These are phyloP conservation scores for Geranium rotundifolium DNA, from an alignment of 345 rosid genomes.

Conservation along the genomic window DNA sequence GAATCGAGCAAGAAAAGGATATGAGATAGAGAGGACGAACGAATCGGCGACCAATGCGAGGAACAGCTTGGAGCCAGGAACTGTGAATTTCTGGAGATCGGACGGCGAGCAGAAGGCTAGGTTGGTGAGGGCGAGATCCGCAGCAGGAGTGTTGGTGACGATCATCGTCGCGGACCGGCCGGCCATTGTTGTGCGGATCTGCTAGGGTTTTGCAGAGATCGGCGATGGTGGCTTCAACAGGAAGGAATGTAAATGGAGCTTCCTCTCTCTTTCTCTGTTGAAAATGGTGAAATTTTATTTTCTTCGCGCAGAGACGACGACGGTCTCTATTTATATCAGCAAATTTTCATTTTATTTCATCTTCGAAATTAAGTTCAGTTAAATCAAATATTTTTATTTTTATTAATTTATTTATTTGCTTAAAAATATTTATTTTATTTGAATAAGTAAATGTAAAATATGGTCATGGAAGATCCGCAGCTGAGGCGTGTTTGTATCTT, in stretches of 20 bases:
- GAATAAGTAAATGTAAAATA: no score
- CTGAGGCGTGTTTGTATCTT: background rate
- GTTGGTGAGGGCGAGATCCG: slow-evolving; percentile 81
- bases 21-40: slow-evolving; percentile 60
- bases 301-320: background rate
- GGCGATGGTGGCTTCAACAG: background rate
- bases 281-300: no score
- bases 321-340: background rate
- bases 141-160: slow-evolving; percentile 61
- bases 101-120: slow-evolving; percentile 78
- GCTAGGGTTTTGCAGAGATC: background rate
- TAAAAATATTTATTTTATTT: no score
- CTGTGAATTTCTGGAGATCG: slow-evolving; percentile 72
- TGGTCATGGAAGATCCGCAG: background rate
- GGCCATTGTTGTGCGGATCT: slow-evolving; percentile 29
- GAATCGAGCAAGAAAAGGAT: slow-evolving; percentile 40
- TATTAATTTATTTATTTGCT: no score
- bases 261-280: background rate
- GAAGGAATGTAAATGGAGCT: background rate
- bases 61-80: slow-evolving; percentile 65
- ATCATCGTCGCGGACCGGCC: slow-evolving; percentile 45
- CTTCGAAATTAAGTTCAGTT: no score
- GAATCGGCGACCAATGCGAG: slow-evolving; percentile 49
- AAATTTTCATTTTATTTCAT: no score
- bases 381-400: no score